These are phyloP conservation scores for Coleophoma crateriformis DNA, from an alignment of 2,329 filamentous ascomycete species.

Conservation along the genomic window DNA sequence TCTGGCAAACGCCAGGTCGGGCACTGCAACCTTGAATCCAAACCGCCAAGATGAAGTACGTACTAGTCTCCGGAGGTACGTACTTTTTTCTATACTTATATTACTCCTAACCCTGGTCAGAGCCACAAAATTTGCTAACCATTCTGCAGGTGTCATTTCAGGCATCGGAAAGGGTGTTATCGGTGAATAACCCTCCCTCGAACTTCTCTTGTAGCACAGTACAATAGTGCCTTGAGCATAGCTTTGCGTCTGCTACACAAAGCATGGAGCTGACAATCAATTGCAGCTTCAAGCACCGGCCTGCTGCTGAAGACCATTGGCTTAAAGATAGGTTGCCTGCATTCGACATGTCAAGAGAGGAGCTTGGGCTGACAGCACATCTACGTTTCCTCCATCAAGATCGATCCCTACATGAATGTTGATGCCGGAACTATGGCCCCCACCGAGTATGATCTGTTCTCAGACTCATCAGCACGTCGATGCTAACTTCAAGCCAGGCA, in stretches of 20 bases:
- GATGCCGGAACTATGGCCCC: constrained; percentile 42
- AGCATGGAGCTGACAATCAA: neutral
- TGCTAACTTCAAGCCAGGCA: constrained; percentile 55
- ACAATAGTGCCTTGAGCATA: too few species aligned
- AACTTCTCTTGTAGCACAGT: too few species aligned
- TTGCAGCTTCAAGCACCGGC: constrained; percentile 53
- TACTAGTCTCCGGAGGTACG: constrained; percentile 70
- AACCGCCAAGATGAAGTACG: constrained; percentile 65
- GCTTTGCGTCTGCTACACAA: too few species aligned
- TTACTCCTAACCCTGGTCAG: neutral
- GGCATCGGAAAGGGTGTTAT: constrained; percentile 62
- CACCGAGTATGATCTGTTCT: neutral
- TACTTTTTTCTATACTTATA: neutral
- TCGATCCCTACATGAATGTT: constrained; percentile 6
- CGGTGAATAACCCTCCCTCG: constrained; percentile 34
- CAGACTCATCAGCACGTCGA: neutral
- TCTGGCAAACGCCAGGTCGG: constrained; percentile 20
- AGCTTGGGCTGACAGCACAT: too few species aligned
- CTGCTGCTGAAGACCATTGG: constrained; percentile 76
- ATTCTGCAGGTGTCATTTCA: constrained; percentile 39
- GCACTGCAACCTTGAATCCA: constrained; percentile 14
- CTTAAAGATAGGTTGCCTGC: neutral
- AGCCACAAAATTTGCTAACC: constrained; percentile 8
- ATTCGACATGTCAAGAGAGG: too few species aligned
- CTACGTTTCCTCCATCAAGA: neutral